Evolutionary conservation across 2,329 filamentous ascomycete species (phyloP).

Genomic region (Clonostachys rhizophaga): DNA sequence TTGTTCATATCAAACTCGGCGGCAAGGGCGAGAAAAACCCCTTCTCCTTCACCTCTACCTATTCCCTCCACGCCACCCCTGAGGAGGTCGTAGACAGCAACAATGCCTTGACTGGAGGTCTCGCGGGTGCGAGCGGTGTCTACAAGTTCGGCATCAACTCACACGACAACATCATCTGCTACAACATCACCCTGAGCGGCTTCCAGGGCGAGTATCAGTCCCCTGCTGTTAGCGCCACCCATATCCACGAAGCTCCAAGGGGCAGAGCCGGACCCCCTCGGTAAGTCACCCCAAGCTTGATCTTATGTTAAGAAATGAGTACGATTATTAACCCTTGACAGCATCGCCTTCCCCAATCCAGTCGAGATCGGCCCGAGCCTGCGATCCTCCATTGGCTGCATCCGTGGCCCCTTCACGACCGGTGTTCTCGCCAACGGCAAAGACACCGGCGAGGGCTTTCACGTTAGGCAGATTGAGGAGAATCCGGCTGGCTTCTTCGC

Average conservation of each 20-base stretch:
- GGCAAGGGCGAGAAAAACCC: slow-evolving; percentile 6
- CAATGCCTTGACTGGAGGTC: slow-evolving; percentile 28
- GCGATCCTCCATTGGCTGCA: slow-evolving; percentile 33
- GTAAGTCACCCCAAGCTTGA: slow-evolving; percentile 8
- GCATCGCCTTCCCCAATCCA: slow-evolving; percentile 45
- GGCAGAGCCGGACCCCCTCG: slow-evolving; percentile 44
- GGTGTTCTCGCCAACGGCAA: slow-evolving; percentile 17
- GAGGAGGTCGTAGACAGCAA: slow-evolving; percentile 41
- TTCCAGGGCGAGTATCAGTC: slow-evolving; percentile 46
- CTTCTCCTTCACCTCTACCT: slow-evolving; percentile 41
- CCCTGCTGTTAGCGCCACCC: slow-evolving; percentile 44
- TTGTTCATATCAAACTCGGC: background rate
- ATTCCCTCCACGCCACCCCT: slow-evolving; percentile 39
- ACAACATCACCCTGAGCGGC: slow-evolving; percentile 43
- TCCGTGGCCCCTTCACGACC: slow-evolving; percentile 26
- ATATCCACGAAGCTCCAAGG: slow-evolving; percentile 44
- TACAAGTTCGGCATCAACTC: slow-evolving; percentile 51
- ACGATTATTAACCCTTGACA: slow-evolving; percentile 3
- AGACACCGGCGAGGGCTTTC: slow-evolving; percentile 36
- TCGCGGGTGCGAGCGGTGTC: slow-evolving; percentile 36
- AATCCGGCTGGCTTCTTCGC: slow-evolving; percentile 46
- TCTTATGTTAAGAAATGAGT: background rate
- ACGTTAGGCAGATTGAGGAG: slow-evolving; percentile 41
- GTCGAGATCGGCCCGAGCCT: slow-evolving; percentile 19
- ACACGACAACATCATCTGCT: slow-evolving; percentile 33